Percentiles rank a stretch among this genome's conserved stretches.
Conservation (phyloP, 164 flowering plant species). For the Stephania cephalantha region DNA sequence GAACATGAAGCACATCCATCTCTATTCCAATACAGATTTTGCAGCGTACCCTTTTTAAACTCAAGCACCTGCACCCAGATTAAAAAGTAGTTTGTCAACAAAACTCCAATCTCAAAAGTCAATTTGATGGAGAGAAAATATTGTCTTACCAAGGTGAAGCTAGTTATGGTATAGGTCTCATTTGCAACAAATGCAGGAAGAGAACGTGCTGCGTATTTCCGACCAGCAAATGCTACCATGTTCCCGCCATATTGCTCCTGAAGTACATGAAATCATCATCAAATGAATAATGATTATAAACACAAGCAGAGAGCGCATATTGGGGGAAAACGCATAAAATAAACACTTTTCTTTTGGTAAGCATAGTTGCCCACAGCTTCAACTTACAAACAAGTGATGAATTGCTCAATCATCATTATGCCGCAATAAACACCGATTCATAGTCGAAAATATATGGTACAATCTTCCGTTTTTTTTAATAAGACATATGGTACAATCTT, state of each 20-base stretch:
- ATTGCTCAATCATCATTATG: too few species aligned
- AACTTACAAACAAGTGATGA: too few species aligned
- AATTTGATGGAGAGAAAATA: neutral
- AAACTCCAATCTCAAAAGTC: neutral
- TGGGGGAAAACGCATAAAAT: neutral
- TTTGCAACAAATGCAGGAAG: constrained; percentile 79
- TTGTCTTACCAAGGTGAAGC: constrained; percentile 81
- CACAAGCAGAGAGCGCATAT: neutral
- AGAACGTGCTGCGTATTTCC: constrained; percentile 92
- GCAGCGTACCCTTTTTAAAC: constrained; percentile 80
- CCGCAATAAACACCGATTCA: too few species aligned
- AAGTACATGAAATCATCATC: neutral
- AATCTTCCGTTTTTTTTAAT: too few species aligned
- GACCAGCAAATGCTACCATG: constrained; percentile 99
- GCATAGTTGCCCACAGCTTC: too few species aligned
- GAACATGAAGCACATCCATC: constrained; percentile 82
- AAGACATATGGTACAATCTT: too few species aligned
- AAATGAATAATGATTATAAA: too few species aligned
- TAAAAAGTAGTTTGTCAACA: neutral
- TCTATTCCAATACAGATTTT: constrained; percentile 88
- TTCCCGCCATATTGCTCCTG: constrained; percentile 67
- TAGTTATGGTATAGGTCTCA: constrained; percentile 58
- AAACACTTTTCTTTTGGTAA: too few species aligned
- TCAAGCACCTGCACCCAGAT: constrained; percentile 57
- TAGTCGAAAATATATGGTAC: too few species aligned